phyloP scores from a whole-genome alignment of 768 basidiomycete genomes.

The Rubroboletus satanas region DNA sequence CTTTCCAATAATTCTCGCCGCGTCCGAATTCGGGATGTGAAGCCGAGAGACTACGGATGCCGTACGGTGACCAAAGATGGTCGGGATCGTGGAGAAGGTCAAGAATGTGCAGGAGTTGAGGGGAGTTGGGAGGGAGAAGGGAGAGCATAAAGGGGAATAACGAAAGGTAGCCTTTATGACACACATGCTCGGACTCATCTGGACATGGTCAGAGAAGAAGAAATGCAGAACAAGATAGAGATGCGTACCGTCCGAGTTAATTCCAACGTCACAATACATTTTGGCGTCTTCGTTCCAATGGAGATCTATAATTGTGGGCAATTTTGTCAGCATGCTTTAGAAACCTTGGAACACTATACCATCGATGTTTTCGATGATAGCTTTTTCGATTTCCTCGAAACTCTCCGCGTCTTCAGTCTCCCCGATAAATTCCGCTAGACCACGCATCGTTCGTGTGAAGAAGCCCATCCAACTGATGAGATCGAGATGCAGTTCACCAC shows the following conservation, averaged over 20 bases:
- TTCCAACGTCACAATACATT: constrained; percentile 91
- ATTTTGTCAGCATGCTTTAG: neutral
- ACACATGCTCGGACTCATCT: constrained; percentile 93
- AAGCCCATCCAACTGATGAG: constrained; percentile 96
- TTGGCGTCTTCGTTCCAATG: constrained; percentile 88
- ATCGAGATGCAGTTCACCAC: constrained; percentile 91
- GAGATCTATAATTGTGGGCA: constrained; percentile 51
- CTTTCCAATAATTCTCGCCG: constrained; percentile 97
- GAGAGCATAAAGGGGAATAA: constrained; percentile 90
- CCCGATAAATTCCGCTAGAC: constrained; percentile 82
- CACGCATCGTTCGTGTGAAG: constrained; percentile 90
- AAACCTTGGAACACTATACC: constrained; percentile 41
- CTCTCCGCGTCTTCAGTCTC: constrained; percentile 80
- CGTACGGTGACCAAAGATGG: constrained; percentile 90
- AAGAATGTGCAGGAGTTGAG: constrained; percentile 76
- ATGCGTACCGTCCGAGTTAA: constrained; percentile 74
- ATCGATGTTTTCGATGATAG: constrained; percentile 80
- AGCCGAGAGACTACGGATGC: constrained; percentile 83
- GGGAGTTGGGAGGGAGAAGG: constrained; percentile 71
- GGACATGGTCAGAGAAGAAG: constrained; percentile 1
- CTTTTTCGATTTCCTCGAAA: constrained; percentile 73
- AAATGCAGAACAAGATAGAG: neutral
- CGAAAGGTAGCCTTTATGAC: constrained; percentile 90
- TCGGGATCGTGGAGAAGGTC: constrained; percentile 75
- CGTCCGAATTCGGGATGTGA: constrained; percentile 86